Evolutionary conservation across 257 asterid genomes (phyloP).

Genomic region (Solanum sejunctum): DNA sequence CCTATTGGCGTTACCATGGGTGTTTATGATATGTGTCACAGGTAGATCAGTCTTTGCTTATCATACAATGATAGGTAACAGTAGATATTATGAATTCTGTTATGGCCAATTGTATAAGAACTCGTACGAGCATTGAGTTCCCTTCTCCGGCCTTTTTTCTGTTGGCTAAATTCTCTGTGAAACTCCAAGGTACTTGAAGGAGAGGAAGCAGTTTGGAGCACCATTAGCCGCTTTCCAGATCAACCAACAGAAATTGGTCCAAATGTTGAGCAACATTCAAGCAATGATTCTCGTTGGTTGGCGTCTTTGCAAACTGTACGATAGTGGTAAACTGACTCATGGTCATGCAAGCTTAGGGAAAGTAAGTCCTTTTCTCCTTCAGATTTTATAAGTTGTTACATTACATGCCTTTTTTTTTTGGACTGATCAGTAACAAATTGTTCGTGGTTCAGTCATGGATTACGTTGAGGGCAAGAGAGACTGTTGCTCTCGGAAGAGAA

Average conservation of each 20-base stretch:
- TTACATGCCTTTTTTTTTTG: neutral
- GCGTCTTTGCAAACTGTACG: constrained; percentile 93
- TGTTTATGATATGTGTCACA: constrained; percentile 92
- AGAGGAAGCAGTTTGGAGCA: constrained; percentile 97
- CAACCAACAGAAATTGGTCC: constrained; percentile 85
- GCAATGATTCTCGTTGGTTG: constrained; percentile 87
- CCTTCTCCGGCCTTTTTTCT: neutral
- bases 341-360: constrained; percentile 98
- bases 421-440: neutral
- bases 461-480: constrained; percentile 66
- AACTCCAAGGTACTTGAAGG: constrained; percentile 64
- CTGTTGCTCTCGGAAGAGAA: constrained; percentile 82
- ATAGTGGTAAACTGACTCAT: constrained; percentile 86
- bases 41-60: constrained; percentile 28
- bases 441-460: constrained; percentile 62
- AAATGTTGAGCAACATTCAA: constrained; percentile 78
- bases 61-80: neutral
- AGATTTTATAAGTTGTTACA: neutral
- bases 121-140: neutral
- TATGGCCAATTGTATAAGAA: neutral
- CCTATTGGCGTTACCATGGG: constrained; percentile 98
- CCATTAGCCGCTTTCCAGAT: constrained; percentile 94
- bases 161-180: neutral
- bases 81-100: neutral
- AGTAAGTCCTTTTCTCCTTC: constrained; percentile 21